Evolutionary conservation across 768 basidiomycete species (phyloP).

Genomic region (Lactifluus subvellereus): DNA sequence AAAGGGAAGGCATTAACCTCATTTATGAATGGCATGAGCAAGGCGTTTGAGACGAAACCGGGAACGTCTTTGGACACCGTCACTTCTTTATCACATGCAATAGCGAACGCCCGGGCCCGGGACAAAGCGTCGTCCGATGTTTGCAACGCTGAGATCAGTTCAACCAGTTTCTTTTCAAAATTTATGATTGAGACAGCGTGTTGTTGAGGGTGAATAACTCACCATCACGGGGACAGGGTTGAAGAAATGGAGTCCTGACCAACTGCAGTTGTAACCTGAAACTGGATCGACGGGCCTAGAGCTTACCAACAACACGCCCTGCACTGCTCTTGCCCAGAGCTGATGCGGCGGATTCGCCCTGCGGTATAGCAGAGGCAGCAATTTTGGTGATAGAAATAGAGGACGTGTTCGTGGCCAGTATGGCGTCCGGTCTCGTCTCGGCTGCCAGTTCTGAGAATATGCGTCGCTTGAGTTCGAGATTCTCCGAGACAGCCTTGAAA

Average conservation of each 20-base stretch:
- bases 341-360: constrained; percentile 51
- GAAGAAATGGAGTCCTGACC: constrained; percentile 82
- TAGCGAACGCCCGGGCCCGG: constrained; percentile 72
- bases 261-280: background rate
- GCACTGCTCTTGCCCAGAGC: constrained; percentile 59
- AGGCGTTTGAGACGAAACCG: constrained; percentile 91
- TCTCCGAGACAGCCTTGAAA: constrained; percentile 79
- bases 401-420: constrained; percentile 90
- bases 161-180: constrained; percentile 69
- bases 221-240: constrained; percentile 98
- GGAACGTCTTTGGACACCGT: constrained; percentile 88
- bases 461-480: constrained; percentile 65
- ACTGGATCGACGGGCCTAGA: background rate
- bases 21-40: constrained; percentile 96
- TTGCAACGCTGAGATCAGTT: constrained; percentile 90
- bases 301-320: constrained; percentile 74
- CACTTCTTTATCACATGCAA: constrained; percentile 92
- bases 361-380: constrained; percentile 67
- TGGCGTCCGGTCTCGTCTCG: constrained; percentile 63
- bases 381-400: constrained; percentile 95
- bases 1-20: constrained; percentile 46
- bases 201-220: constrained; percentile 23
- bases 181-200: background rate
- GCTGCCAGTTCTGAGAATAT: constrained; percentile 70
- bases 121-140: constrained; percentile 73